Evolutionary conservation across 2,329 filamentous ascomycete species (phyloP), one percentile per base, ranked within the genome.

Genomic region (Epichloe sibirici): DNA sequence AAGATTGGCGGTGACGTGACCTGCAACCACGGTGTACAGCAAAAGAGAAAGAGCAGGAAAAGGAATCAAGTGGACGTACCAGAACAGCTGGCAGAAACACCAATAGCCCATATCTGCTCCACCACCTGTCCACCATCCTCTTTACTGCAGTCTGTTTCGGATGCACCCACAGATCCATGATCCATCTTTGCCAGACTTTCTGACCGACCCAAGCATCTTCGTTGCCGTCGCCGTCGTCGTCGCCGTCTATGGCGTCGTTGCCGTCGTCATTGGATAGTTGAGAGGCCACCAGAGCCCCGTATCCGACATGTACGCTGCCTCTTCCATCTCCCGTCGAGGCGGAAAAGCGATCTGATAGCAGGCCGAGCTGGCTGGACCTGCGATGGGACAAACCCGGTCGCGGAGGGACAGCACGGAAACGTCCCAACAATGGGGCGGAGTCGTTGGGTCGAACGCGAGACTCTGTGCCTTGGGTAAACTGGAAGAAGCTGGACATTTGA

Each of bases 381-480:
- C 62, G 62, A 21, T 57, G 49, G 34, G 63, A 58, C 43, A 59
- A 52, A 12, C 64, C 64, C 48, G 62, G 65, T 25, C 68, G 68
- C 28, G 72, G 69, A 7, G 78, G 79, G 17, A 85, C 79, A 54
- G 81, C 82, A 56, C 81, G 79, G 67, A 82, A 85, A 40, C 82
- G 78, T 56, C 82, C 82, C 2, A 85, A 75, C 8, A 84, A 68
- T 25, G 82, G 80, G 17, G 81, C 78, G 43, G 78, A 70, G 61
- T 83, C 76, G 59, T 70, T 71, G 53, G 73, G 73, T 49, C 73
- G 72, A 55, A 72, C 69, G 60, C 72, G 74, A 57, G 79, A 75
- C 68, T 85, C 82, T 61, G 71, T 75, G 65, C 81, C 82, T 62
- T 81, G 81, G 57, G 81, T 81, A 68, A 85, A 85, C 64, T 77